A percentile compares a stretch with the other conserved stretches of the same genome.
These are phyloP conservation scores for Kockovaella imperatae DNA, from an alignment of 768 basidiomycete genomes.

Conservation along the genomic window DNA sequence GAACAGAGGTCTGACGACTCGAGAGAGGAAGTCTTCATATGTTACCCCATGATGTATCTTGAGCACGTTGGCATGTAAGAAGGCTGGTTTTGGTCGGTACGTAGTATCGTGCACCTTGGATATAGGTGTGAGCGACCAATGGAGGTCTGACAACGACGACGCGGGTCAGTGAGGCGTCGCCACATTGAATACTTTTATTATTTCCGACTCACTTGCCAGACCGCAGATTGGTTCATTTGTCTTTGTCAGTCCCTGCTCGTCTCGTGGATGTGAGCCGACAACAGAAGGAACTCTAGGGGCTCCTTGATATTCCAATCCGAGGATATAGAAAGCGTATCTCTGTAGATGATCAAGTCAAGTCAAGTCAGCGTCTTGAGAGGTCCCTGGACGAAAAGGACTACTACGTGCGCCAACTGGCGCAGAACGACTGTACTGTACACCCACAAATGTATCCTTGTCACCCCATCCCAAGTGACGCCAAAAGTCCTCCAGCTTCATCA, in stretches of 20 bases:
- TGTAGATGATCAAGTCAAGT: slow-evolving; percentile 4
- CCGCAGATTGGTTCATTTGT: slow-evolving; percentile 44
- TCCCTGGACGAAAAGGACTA: neutral
- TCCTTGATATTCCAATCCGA: slow-evolving; percentile 42
- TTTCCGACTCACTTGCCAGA: slow-evolving; percentile 26
- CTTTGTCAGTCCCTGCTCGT: slow-evolving; percentile 29
- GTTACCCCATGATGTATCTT: too few relatives aligned
- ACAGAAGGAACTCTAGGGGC: slow-evolving; percentile 37
- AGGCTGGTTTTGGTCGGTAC: slow-evolving; percentile 40
- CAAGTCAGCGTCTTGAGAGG: neutral
- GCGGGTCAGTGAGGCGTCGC: neutral
- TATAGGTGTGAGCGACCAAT: slow-evolving; percentile 38
- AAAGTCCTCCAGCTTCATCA: slow-evolving; percentile 39
- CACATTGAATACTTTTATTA: too few relatives aligned
- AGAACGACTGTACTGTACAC: slow-evolving; percentile 1
- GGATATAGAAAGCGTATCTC: slow-evolving; percentile 46
- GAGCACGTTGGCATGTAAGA: slow-evolving; percentile 46
- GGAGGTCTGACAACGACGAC: slow-evolving; percentile 17
- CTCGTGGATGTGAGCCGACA: slow-evolving; percentile 40
- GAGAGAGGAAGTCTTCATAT: too few relatives aligned
- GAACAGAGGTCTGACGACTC: too few relatives aligned
- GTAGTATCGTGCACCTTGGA: slow-evolving; percentile 16
- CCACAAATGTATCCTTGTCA: slow-evolving; percentile 46
- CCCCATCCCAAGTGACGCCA: slow-evolving; percentile 40
- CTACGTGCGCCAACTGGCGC: neutral